Evolutionary conservation across 1,139 yeast genomes (phyloP), one percentile per base, ranked within the genome.

Genomic region (Hanseniaspora gamundiae): DNA sequence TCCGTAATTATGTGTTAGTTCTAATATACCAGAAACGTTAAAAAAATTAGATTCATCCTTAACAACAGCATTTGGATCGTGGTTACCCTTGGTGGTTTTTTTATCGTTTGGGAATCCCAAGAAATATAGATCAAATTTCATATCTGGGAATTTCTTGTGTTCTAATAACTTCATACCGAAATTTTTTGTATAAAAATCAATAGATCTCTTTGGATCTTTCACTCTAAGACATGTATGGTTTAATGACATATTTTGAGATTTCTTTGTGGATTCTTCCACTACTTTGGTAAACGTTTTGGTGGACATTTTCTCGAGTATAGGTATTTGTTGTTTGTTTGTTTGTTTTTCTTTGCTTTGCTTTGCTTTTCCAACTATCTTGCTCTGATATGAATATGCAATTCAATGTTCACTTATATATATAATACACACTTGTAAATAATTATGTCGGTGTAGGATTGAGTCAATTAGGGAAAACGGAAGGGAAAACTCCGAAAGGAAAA

Each of bases 1-100:
- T 7, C 93, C 94, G 62, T 80, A 78, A 59, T 81, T 76, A 64
- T 86, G 93, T 48, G 88, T 78, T 57, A 91, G 72, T 62, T 87
- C 96, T 50, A 91, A 69, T 19, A 88, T 73, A 43, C 96, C 97
- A 51, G 74, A 74, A 49, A 86, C 73, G 39, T 73, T 77, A 46
- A 65, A 66, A 11, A 55, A 51, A 40, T 52, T 54, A 8, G 48
- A 35, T 26, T 49, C 50, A 11, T 56, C 55, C 39, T 78, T 69
- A 68, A 80, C 74, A 36, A 71, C 72, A 17, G 64, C 58, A 46
- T 64, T 55, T n/a, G n/a, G n/a, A n/a, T n/a, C n/a, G n/a, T n/a
- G n/a, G n/a, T n/a, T n/a, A n/a, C n/a, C n/a, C n/a, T n/a, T n/a
- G n/a, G n/a, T n/a, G n/a, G n/a, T n/a, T n/a, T n/a, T n/a, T n/a